A percentile compares a stretch with the other conserved stretches of the same genome.
phyloP scores from a whole-genome alignment of 495 filamentous ascomycete genomes.

The Pyronema omphalodes region DNA sequence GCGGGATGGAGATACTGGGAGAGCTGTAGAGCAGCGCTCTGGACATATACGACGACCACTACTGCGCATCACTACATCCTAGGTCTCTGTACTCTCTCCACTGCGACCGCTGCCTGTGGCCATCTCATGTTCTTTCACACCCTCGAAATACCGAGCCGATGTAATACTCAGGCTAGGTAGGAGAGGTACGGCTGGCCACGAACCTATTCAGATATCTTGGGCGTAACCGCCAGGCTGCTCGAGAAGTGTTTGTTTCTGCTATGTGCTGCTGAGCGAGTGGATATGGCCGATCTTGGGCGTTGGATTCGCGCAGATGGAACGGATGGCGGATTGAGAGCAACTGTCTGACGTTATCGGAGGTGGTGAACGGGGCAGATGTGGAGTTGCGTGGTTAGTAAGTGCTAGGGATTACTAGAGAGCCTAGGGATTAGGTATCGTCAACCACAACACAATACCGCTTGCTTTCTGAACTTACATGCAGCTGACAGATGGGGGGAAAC shows the following conservation, averaged over 20 bases:
- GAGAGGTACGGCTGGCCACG: slow-evolving; percentile 1
- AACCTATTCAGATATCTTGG: slow-evolving; percentile 23
- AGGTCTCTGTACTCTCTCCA: no score
- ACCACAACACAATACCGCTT: neutral
- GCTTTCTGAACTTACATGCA: neutral
- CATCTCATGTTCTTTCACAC: neutral
- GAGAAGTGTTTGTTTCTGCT: neutral
- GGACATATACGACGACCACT: neutral
- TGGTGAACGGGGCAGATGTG: neutral
- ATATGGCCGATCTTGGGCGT: neutral
- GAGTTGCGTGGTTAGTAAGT: neutral
- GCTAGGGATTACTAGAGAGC: neutral
- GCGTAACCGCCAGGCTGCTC: slow-evolving; percentile 16
- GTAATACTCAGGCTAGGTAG: neutral
- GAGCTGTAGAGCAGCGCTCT: slow-evolving; percentile 2
- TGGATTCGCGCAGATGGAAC: neutral
- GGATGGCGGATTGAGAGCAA: neutral
- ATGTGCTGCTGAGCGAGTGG: neutral
- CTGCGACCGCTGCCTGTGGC: no score
- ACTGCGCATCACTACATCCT: neutral
- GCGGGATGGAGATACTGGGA: slow-evolving; percentile 2
- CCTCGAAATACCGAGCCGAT: neutral
- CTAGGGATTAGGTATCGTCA: neutral
- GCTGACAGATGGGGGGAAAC: no score
- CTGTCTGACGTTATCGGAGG: neutral